phyloP scores from a whole-genome alignment of 1,284 basidiomycete genomes.

The Cryptococcus maquisensis region DNA sequence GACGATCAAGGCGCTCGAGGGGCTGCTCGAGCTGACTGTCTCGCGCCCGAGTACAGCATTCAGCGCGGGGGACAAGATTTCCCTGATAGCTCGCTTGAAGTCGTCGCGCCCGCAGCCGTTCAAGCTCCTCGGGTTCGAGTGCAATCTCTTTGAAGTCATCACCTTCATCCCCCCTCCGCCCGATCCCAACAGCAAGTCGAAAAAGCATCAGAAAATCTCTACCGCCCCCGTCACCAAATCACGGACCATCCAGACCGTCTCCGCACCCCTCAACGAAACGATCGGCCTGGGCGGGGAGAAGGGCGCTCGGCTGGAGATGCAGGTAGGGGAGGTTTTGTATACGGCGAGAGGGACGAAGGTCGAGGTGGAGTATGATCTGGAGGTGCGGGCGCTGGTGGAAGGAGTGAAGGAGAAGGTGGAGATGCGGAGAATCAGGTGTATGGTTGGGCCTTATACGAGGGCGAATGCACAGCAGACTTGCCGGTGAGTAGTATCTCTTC shows the following conservation, averaged over 20 bases:
- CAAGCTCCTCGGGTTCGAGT: constrained; percentile 73
- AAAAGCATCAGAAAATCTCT: constrained; percentile 55
- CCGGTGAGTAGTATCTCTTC: constrained; percentile 30
- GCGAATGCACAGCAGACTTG: constrained; percentile 36
- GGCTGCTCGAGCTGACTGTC: constrained; percentile 63
- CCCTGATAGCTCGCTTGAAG: constrained; percentile 61
- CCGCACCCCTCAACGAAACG: constrained; percentile 61
- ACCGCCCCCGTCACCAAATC: constrained; percentile 61
- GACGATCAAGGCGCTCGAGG: constrained; percentile 56
- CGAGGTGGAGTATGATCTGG: constrained; percentile 71
- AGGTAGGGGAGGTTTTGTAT: constrained; percentile 65
- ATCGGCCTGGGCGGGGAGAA: constrained; percentile 67
- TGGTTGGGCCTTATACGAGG: constrained; percentile 35
- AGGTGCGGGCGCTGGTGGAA: constrained; percentile 69
- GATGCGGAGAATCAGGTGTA: constrained; percentile 59
- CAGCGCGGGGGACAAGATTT: constrained; percentile 74
- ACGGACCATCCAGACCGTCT: constrained; percentile 13
- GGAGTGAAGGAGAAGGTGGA: constrained; percentile 58
- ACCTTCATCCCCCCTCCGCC: constrained; percentile 35
- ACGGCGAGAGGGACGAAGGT: constrained; percentile 70
- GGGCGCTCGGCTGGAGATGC: constrained; percentile 64
- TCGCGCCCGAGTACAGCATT: constrained; percentile 66
- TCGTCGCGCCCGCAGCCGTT: constrained; percentile 57
- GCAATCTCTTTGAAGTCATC: constrained; percentile 68
- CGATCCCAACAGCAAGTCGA: constrained; percentile 20